Evolutionary conservation across 2,329 filamentous ascomycete species (phyloP).

Genomic region (Ceratocystiopsis sp.): DNA sequence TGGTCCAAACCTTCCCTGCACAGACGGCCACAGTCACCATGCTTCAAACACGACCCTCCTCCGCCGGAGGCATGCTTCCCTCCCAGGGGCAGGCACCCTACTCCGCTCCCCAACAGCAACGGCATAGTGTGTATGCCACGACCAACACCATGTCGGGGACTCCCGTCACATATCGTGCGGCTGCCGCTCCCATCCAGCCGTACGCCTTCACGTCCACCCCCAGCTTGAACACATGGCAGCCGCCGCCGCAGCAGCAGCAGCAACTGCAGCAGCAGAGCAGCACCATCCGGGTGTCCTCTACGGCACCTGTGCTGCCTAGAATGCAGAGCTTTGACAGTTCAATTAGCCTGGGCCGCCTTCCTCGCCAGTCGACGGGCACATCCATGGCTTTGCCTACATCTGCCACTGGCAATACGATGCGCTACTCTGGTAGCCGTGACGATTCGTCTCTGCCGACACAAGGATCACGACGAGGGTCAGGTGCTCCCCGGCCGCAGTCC

Average conservation of each 20-base stretch:
- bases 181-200: constrained; percentile 47
- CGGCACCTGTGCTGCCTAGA: constrained; percentile 26
- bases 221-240: constrained; percentile 33
- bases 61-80: constrained; percentile 43
- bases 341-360: neutral
- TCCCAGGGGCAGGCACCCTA: constrained; percentile 35
- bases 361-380: constrained; percentile 19
- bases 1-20: constrained; percentile 68
- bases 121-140: constrained; percentile 33
- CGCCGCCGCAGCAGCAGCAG: neutral
- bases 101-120: constrained; percentile 25
- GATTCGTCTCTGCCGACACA: constrained; percentile 27
- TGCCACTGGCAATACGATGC: constrained; percentile 14
- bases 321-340: constrained; percentile 21
- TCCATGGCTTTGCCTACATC: constrained; percentile 25
- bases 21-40: constrained; percentile 57
- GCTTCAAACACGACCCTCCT: constrained; percentile 55
- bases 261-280: neutral
- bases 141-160: constrained; percentile 23
- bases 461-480: constrained; percentile 22
- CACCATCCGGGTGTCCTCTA: constrained; percentile 24
- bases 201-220: constrained; percentile 64
- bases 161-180: constrained; percentile 35
- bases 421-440: constrained; percentile 29
- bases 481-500: constrained; percentile 25